Evolutionary conservation across 202 grass and related monocot genomes (phyloP).

Genomic region (Schoenoplectus tabernaemontani): DNA sequence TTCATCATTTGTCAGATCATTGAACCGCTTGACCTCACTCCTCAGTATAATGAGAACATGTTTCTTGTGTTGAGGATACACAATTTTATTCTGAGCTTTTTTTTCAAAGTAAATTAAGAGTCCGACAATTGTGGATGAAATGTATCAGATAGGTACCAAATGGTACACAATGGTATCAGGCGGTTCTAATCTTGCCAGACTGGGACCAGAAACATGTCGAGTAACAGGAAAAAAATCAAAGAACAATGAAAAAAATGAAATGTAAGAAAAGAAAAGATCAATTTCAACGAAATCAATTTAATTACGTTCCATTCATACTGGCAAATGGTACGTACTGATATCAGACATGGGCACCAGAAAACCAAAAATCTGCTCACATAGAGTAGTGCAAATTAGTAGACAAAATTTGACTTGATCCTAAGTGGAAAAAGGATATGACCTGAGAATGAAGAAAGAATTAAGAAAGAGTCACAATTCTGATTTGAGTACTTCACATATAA

Average conservation of each 20-base stretch:
- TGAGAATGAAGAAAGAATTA: neutral
- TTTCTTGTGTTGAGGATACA: constrained; percentile 15
- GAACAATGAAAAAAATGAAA: neutral
- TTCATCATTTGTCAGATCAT: constrained; percentile 23
- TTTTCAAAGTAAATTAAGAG: neutral
- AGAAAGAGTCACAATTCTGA: neutral
- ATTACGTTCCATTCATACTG: neutral
- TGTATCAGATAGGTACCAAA: neutral
- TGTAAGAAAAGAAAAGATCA: neutral
- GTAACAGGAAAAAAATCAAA: neutral
- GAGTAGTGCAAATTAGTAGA: neutral
- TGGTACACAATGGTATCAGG: neutral
- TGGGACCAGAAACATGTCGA: neutral
- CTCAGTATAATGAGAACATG: constrained; percentile 25
- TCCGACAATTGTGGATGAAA: neutral
- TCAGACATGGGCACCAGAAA: neutral
- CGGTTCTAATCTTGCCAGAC: neutral
- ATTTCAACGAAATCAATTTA: neutral
- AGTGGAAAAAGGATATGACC: constrained; percentile 23
- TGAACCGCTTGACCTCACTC: constrained; percentile 24
- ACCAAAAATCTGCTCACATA: too few relatives aligned
- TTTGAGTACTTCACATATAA: neutral
- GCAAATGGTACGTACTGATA: neutral
- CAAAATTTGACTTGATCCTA: neutral
- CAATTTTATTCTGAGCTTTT: neutral